Base-by-base conservation (phyloP, 2,329 filamentous ascomycete species). In the Fusarium agapanthi region DNA sequence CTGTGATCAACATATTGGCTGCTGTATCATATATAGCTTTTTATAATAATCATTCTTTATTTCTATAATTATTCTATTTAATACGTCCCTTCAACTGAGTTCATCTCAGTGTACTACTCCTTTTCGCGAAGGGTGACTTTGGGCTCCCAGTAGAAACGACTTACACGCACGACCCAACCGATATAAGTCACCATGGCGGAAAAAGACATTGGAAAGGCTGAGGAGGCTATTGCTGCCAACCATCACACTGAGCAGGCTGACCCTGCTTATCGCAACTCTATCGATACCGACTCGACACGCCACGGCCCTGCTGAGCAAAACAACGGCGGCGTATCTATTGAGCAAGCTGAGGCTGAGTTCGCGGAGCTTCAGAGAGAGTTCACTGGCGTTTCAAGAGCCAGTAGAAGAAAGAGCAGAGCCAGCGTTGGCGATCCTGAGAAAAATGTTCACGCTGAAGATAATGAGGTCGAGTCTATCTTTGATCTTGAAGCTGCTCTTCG, bases 401-500 rank as follows among this genome's bases (percentile, higher is more conserved):
- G 88, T 77, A 77, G 75, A 38, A 77, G 69, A 38, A 76, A 75
- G 50, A 75, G 67, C 64, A 75, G 63, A 54, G 76, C 76, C 61
- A 77, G 65, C 22, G 65, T 57, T 10, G 62, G 57, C 20, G 91
- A 93, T 80, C 79, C 89, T 20, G 92, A 94, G 75, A 92, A 92
- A 80, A 84, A 81, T 6, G 79, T 75, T 12, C 81, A 80, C 30
- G 76, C 72, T 4, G 79, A 80, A 7, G 81, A 81, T 7, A 84
- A 84, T 0, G 84, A 86, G 48, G 84, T 83, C 3, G 85, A 84
- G 5, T 80, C 80, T 16, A 48, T 87, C 15, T 97, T 96, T 81
- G 91, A 97, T 78, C 85, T 97, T 41, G 93, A 97, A 80, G 82
- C 86, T 14, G 90, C 91, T 7, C 84, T 97, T 67, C 89, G 93